A percentile compares a stretch with the other conserved stretches of the same genome.
These are phyloP conservation scores for Zymoseptoria passerinii DNA, from an alignment of 2,329 filamentous ascomycete genomes.

Conservation along the genomic window DNA sequence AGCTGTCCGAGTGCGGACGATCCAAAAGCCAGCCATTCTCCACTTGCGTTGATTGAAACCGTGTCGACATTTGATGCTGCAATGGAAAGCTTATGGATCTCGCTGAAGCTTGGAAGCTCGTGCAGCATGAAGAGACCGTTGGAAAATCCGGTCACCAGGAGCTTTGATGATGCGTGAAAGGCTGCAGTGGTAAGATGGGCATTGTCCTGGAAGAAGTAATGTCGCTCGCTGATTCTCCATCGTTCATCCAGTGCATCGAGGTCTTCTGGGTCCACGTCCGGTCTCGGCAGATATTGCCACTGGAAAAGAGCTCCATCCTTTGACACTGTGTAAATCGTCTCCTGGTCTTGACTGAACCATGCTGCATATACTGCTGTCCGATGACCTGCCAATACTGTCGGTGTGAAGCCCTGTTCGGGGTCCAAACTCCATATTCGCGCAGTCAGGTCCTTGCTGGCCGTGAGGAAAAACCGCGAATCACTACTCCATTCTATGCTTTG, in stretches of 20 bases:
- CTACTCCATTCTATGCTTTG: constrained; percentile 87
- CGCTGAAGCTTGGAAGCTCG: constrained; percentile 91
- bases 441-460: constrained; percentile 83
- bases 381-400: constrained; percentile 84
- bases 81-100: constrained; percentile 87
- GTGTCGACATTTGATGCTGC: constrained; percentile 95
- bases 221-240: constrained; percentile 84
- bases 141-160: constrained; percentile 95
- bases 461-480: constrained; percentile 93
- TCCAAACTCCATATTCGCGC: constrained; percentile 91
- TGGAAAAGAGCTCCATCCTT: constrained; percentile 95
- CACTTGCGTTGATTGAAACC: constrained; percentile 85
- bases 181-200: constrained; percentile 82
- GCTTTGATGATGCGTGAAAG: constrained; percentile 75
- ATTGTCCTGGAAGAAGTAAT: constrained; percentile 90
- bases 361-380: constrained; percentile 83
- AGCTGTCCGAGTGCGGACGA: constrained; percentile 91
- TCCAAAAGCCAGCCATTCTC: constrained; percentile 95
- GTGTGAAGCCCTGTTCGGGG: constrained; percentile 76
- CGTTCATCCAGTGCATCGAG: constrained; percentile 58
- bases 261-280: constrained; percentile 44
- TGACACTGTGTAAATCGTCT: constrained; percentile 91
- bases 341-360: constrained; percentile 94
- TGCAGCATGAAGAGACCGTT: constrained; percentile 91
- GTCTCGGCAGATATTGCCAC: constrained; percentile 70